A percentile compares a stretch with the other conserved stretches of the same genome.
These are phyloP conservation scores for Gamsiella multidivaricata DNA, from an alignment of 192 early-diverging fungal species.

Conservation along the genomic window DNA sequence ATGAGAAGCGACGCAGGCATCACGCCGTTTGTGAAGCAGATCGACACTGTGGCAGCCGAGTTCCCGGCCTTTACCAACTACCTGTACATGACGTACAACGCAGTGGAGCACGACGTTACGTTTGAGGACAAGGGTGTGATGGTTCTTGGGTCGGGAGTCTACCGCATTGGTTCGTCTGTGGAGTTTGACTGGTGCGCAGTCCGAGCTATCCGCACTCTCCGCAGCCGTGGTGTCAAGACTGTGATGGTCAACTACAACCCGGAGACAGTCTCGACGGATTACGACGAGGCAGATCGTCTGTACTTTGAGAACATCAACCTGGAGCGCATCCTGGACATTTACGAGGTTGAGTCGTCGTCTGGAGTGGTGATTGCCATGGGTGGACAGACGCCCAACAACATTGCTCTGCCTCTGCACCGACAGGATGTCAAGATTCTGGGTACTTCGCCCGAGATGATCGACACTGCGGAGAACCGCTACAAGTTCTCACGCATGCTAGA, in stretches of 20 bases:
- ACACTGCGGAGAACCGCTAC: conserved; percentile 96
- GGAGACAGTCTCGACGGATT: conserved; percentile 99
- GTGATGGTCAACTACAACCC: conserved; percentile 99
- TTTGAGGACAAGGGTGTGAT: conserved; percentile 96
- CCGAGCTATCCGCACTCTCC: conserved; percentile 93
- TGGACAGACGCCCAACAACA: conserved; percentile 98
- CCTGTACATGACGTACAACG: conserved; percentile 98
- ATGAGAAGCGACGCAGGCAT: conserved; percentile 83
- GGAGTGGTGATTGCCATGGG: conserved; percentile 97
- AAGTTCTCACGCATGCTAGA: conserved; percentile 98
- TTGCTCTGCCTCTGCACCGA: conserved; percentile 90
- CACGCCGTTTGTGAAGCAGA: conserved; percentile 97
- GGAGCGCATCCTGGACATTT: conserved; percentile 97
- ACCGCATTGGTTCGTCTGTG: conserved; percentile 98
- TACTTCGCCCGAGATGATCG: conserved; percentile 97
- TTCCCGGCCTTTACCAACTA: conserved; percentile 99
- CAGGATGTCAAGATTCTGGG: conserved; percentile 95
- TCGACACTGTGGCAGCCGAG: conserved; percentile 98
- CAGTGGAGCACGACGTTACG: conserved; percentile 87
- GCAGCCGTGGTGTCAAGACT: conserved; percentile 88
- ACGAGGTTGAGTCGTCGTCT: conserved; percentile 86
- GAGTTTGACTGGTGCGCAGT: conserved; percentile 99
- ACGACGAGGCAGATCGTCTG: conserved; percentile 96
- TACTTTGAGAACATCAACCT: conserved; percentile 97
- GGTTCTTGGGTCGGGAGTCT: conserved; percentile 97